A percentile compares a stretch with the other conserved stretches of the same genome.
Conservation (phyloP, 495 filamentous ascomycete genomes). For the Xylaria acuta region DNA sequence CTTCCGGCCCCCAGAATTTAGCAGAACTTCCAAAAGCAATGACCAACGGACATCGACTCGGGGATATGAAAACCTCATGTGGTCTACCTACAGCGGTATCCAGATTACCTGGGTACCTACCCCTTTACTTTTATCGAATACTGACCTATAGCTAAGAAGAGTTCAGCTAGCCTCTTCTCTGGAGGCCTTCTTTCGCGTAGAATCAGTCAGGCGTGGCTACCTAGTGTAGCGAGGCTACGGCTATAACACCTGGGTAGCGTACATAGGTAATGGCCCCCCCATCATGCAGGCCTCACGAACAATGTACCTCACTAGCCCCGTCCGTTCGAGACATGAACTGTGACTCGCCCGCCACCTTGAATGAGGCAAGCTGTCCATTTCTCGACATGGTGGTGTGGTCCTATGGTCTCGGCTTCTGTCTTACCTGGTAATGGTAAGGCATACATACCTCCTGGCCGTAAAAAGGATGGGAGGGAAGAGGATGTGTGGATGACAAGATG, state of each 20-base stretch:
- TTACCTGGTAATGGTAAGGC: not conserved
- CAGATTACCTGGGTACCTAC: not conserved
- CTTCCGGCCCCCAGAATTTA: not conserved
- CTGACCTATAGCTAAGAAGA: not conserved
- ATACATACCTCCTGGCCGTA: not conserved
- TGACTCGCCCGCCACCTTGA: conserved; percentile 5
- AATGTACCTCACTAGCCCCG: not conserved
- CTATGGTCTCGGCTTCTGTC: not conserved
- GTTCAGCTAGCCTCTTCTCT: not conserved
- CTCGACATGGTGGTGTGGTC: not conserved
- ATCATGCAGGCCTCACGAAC: not conserved
- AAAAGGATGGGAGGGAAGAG: not conserved
- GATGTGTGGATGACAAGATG: not conserved
- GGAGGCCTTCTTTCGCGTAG: not conserved
- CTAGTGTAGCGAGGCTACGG: not conserved
- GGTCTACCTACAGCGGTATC: not conserved
- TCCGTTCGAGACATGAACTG: not conserved
- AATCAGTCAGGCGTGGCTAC: not conserved
- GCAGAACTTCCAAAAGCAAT: not conserved
- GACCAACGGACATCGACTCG: not conserved
- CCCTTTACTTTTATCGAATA: not conserved
- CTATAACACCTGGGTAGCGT: not conserved
- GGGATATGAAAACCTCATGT: not conserved
- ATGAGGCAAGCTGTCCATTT: not conserved
- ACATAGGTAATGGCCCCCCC: not conserved